Percentiles rank a stretch among this genome's conserved stretches.
phyloP scores from a whole-genome alignment of 257 asterid species.

The Cordia subcordata region DNA sequence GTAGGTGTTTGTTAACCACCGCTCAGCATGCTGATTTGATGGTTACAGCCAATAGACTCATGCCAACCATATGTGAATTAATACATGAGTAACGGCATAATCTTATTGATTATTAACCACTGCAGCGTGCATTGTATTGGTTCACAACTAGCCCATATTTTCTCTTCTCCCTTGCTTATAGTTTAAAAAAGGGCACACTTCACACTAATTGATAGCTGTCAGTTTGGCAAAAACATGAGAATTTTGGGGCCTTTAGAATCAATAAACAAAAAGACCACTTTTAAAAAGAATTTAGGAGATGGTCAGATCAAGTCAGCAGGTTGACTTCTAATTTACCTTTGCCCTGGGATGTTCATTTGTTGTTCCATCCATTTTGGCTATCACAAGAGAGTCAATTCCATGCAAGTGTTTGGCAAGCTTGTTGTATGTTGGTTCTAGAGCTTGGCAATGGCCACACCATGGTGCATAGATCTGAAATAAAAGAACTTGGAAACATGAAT shows the following conservation, averaged over 20 bases:
- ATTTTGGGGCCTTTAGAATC: background rate
- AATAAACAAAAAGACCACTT: background rate
- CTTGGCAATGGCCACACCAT: constrained; percentile 96
- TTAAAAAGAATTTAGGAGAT: background rate
- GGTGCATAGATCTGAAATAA: constrained; percentile 75
- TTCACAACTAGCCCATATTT: no score
- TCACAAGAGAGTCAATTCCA: constrained; percentile 55
- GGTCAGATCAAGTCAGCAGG: background rate
- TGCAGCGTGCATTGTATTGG: no score
- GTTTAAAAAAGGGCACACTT: no score
- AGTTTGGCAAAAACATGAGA: no score
- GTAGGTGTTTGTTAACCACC: no score
- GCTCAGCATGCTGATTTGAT: no score
- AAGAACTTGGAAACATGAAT: background rate
- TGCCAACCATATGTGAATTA: no score
- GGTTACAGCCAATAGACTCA: no score
- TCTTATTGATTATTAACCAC: no score
- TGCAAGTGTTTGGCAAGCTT: constrained; percentile 85
- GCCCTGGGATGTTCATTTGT: constrained; percentile 84
- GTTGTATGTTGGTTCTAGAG: constrained; percentile 88
- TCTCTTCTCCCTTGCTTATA: no score
- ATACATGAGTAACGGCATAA: no score
- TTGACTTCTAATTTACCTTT: constrained; percentile 43
- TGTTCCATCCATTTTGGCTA: constrained; percentile 97
- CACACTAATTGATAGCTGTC: no score